A percentile compares a stretch with the other conserved stretches of the same genome.
Evolutionary conservation across 768 basidiomycete genomes (phyloP).

Genomic region (Phanerochaete carnosa): DNA sequence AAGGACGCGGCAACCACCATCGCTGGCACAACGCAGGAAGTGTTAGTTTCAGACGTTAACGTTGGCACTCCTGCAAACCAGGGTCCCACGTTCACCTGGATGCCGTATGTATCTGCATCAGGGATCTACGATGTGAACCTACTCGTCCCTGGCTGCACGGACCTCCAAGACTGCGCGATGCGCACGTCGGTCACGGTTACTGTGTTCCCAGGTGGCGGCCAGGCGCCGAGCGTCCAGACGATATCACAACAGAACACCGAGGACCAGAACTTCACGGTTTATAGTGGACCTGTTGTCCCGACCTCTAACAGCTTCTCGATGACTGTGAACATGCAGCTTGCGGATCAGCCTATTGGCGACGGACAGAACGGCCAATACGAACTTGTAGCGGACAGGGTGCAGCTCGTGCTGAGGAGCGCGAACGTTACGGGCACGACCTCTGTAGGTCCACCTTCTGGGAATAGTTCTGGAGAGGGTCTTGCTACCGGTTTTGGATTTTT

Average conservation of each 20-base stretch:
- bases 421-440: conserved; percentile 35
- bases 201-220: conserved; percentile 72
- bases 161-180: conserved; percentile 73
- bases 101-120: conserved; percentile 87
- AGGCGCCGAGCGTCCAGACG: conserved; percentile 62
- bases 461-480: conserved; percentile 29
- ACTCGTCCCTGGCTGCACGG: conserved; percentile 81
- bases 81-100: conserved; percentile 85
- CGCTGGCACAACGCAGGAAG: conserved; percentile 73
- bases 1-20: conserved; percentile 68
- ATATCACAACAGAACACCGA: conserved; percentile 68
- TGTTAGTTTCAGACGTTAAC: conserved; percentile 64
- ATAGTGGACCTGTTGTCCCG: conserved; percentile 81
- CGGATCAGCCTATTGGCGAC: conserved; percentile 56
- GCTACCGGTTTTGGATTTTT: conserved; percentile 77
- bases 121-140: conserved; percentile 85
- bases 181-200: conserved; percentile 83
- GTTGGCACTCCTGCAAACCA: conserved; percentile 58
- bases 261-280: conserved; percentile 64
- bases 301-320: conserved; percentile 67
- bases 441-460: conserved; percentile 29
- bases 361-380: conserved; percentile 70
- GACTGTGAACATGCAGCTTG: conserved; percentile 74
- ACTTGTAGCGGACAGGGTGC: conserved; percentile 84
- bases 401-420: conserved; percentile 69